phyloP scores from a whole-genome alignment of 129 eudicot species.

The Flaveria robusta region DNA sequence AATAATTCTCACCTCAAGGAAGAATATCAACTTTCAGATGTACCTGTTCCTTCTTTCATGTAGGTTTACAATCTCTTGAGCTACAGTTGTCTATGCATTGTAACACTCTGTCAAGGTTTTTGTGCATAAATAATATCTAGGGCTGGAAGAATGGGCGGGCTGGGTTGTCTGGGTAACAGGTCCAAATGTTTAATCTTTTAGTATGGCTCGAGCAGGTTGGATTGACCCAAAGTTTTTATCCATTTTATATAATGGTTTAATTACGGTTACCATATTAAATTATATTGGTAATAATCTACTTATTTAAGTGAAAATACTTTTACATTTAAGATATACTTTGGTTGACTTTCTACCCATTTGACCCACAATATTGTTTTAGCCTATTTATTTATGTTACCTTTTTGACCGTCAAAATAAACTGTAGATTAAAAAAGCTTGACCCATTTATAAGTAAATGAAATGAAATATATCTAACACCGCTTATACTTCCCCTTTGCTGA shows the following conservation, averaged over 20 bases:
- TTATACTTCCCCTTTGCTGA: neutral
- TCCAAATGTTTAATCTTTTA: neutral
- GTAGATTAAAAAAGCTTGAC: neutral
- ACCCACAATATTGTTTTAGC: neutral
- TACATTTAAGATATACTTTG: neutral
- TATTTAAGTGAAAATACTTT: too few species aligned
- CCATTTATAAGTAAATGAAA: neutral
- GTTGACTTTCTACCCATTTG: neutral
- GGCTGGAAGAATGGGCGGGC: neutral
- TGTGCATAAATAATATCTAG: too few species aligned
- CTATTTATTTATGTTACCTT: neutral
- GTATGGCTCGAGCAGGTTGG: neutral
- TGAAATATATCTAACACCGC: neutral
- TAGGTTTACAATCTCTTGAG: conserved; percentile 38
- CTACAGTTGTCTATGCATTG: neutral
- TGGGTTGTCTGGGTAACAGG: neutral
- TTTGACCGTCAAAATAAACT: neutral
- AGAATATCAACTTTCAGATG: conserved; percentile 93
- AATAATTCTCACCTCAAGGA: conserved; percentile 61
- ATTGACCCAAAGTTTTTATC: neutral
- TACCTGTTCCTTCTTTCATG: conserved; percentile 79
- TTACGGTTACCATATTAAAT: neutral
- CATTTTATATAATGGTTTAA: neutral
- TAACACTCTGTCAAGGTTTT: too few species aligned
- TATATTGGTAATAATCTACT: neutral